phyloP scores from a whole-genome alignment of 306 rosid genomes.

The Dalbergia cultrata region DNA sequence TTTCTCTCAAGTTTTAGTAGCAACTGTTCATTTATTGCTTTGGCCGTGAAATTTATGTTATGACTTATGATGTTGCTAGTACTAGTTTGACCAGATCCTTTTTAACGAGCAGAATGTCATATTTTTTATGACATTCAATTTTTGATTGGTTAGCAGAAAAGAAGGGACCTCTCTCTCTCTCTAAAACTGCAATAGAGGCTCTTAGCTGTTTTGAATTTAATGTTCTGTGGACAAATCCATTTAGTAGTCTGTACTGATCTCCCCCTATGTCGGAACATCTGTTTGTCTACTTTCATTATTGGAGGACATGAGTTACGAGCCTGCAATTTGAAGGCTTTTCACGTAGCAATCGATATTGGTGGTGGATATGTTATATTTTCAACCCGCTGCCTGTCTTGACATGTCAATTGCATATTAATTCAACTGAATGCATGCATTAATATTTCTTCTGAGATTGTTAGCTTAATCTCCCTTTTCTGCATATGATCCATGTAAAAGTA shows the following conservation, averaged over 20 bases:
- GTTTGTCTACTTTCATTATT: neutral
- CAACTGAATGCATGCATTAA: neutral
- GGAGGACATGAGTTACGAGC: neutral
- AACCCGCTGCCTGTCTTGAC: neutral
- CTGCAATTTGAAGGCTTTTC: neutral
- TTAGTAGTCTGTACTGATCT: neutral
- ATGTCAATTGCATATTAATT: neutral
- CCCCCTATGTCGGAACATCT: neutral
- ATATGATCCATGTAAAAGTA: neutral
- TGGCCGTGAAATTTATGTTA: constrained; percentile 2
- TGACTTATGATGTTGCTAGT: neutral
- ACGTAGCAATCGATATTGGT: neutral
- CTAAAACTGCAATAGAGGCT: constrained; percentile 8
- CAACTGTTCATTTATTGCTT: constrained; percentile 18
- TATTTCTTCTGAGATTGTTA: neutral
- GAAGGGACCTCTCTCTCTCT: neutral
- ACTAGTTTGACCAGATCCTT: neutral
- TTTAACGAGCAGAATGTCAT: neutral
- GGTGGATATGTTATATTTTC: neutral
- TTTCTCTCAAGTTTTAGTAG: constrained; percentile 3
- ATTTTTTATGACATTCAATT: neutral
- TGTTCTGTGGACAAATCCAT: neutral
- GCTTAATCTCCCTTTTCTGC: neutral
- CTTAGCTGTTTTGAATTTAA: constrained; percentile 4
- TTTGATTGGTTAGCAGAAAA: constrained; percentile 13